These are phyloP conservation scores for Xylariaceae sp. DNA, from an alignment of 2,329 filamentous ascomycete species.

Conservation along the genomic window DNA sequence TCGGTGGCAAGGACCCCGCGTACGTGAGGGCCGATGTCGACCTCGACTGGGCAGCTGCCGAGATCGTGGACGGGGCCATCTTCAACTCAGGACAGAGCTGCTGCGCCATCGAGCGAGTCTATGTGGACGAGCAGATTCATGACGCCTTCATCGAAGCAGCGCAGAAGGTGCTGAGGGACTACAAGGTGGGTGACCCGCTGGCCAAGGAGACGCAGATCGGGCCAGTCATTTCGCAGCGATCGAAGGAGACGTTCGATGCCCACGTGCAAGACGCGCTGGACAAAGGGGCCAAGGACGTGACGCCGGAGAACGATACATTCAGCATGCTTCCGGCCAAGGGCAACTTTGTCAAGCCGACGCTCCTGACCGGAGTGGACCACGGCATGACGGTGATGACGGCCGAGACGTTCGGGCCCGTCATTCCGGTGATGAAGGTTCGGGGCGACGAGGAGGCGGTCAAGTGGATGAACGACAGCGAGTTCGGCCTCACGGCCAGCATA, in stretches of 20 bases:
- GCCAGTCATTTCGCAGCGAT: conserved; percentile 76
- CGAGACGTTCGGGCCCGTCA: conserved; percentile 91
- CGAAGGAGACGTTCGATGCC: conserved; percentile 65
- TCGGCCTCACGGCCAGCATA: conserved; percentile 90
- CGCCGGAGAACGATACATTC: conserved; percentile 76
- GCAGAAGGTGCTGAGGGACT: conserved; percentile 71
- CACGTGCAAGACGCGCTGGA: conserved; percentile 77
- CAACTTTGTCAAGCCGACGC: conserved; percentile 82
- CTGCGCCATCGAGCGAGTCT: conserved; percentile 86
- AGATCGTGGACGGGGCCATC: conserved; percentile 91
- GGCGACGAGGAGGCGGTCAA: conserved; percentile 71
- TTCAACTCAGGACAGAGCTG: conserved; percentile 99
- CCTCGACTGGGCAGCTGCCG: conserved; percentile 80
- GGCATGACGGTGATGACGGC: conserved; percentile 84
- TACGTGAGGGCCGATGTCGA: conserved; percentile 85
- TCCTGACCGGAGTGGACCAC: conserved; percentile 73
- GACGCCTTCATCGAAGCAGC: conserved; percentile 73
- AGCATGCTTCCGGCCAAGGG: conserved; percentile 63
- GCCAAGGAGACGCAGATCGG: conserved; percentile 75
- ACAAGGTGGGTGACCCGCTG: conserved; percentile 82
- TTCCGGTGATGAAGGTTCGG: conserved; percentile 81
- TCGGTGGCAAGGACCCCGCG: conserved; percentile 91
- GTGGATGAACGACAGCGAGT: conserved; percentile 92
- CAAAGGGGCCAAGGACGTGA: conserved; percentile 77
- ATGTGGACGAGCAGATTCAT: conserved; percentile 79